These are phyloP conservation scores for Cercospora canescens DNA, from an alignment of 2,329 filamentous ascomycete species.

Conservation along the genomic window DNA sequence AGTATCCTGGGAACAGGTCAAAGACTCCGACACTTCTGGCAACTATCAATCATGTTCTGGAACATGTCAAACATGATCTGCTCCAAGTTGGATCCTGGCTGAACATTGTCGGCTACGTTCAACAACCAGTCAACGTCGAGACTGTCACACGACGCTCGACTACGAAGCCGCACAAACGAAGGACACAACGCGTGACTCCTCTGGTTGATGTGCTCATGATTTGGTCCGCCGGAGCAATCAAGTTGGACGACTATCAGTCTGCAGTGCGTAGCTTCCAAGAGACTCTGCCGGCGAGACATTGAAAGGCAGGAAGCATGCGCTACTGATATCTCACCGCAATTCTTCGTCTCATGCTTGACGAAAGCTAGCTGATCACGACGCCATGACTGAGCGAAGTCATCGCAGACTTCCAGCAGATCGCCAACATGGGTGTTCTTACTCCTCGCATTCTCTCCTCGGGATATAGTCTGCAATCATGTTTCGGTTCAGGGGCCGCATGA, in stretches of 20 bases:
- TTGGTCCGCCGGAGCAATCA: constrained; percentile 74
- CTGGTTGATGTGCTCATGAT: constrained; percentile 73
- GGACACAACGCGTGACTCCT: constrained; percentile 5
- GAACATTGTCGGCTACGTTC: constrained; percentile 77
- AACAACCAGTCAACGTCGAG: constrained; percentile 8
- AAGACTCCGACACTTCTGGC: constrained; percentile 56
- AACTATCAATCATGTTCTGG: constrained; percentile 70
- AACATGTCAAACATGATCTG: constrained; percentile 62
- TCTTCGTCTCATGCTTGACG: background rate
- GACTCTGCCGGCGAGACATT: background rate
- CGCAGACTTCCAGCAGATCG: too few relatives aligned
- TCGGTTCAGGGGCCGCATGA: too few relatives aligned
- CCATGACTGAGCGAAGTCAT: too few relatives aligned
- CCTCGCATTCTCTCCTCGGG: too few relatives aligned
- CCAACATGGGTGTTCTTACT: too few relatives aligned
- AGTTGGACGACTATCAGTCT: constrained; percentile 69
- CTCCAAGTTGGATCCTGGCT: constrained; percentile 79
- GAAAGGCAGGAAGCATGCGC: background rate
- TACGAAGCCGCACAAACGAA: background rate
- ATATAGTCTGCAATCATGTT: too few relatives aligned
- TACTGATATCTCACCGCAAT: background rate
- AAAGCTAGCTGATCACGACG: too few relatives aligned
- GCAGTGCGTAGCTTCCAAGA: constrained; percentile 43
- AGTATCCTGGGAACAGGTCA: constrained; percentile 52
- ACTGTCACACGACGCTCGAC: background rate